Evolutionary conservation across 140 eudicot genomes (phyloP), one percentile per base, ranked within the genome.

Genomic region (Erigeron philadelphicus): DNA sequence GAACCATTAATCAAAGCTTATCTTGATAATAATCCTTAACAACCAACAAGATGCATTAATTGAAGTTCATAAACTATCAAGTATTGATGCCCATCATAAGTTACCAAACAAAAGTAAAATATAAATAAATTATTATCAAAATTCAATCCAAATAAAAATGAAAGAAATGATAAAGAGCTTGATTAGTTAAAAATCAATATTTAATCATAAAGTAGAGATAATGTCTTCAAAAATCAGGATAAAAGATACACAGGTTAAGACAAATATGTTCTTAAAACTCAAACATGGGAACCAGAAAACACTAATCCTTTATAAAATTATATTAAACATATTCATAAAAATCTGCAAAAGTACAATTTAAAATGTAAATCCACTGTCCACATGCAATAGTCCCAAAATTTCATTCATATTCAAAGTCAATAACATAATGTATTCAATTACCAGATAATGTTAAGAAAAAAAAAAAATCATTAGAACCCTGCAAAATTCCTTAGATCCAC

Each of bases 361-460:
- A 54, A 64, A 72, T 42, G 16, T 54, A 48, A 54, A 71, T 71
- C 81, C 81, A 77, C 77, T 46, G 65, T 71, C 81, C 81, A 77
- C 77, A 77, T 64, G 81, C 73, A 77, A 57, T 17, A 55, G 11
- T 12, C 31, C 56, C 46, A 49, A 64, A 63, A 55, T 65, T 45
- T 58, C 73, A 47, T 31, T 46, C 52, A 66, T 71, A 71, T 31
- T 46, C 52, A 66, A 77, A 71, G 74, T 77, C 57, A 72, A 76
- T 43, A 64, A 70, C 59, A 64, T 46, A 52, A 70, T 31, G 38
- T 12, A 54, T 67, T 49, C 61, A 59, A 68, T 40, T 19, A 67
- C 46, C 31, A 75, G 6, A 60, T 71, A 56, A 45, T 67, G 42
- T 12, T 50, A 1, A 8, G 0, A 2, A 4, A 9, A n/a, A 13